Evolutionary conservation across 495 filamentous ascomycete genomes (phyloP), one percentile per base, ranked within the genome.

Genomic region (Astrothelium macrocarpum): DNA sequence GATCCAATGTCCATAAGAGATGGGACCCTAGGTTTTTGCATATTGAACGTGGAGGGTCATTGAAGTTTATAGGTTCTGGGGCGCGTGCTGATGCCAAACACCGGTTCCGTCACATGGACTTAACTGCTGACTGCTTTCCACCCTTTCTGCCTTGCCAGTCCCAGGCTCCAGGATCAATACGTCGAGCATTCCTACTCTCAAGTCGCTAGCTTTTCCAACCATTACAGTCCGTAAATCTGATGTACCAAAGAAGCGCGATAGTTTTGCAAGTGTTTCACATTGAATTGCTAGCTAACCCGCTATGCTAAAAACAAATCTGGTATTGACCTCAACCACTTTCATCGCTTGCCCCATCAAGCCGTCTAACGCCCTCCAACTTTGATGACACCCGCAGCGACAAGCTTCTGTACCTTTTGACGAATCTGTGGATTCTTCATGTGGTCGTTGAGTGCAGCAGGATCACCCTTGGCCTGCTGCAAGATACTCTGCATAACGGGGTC

Each of bases 401-500:
- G 77, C 74, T 96, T 95, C 80, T 93, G 90, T 62, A 98, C 88
- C 80, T 95, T 93, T 65, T 81, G 82, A 61, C 85, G 81, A 65
- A 97, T 89, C 65, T 80, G 81, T 9, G 88, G 80, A 78, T 96
- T 97, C 81, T 87, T 90, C 90, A 97, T 96, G 77, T 99, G 94
- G 70, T 97, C 92, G 67, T 91, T 86, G 69, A 99, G 80, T 28
- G 95, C 92, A 26, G 86, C 86, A 2, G 94, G 94, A 73, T 97
- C 90, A 56, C 84, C 85, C 80, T 97, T 96, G 59, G 94, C 94
- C 78, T 97, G 91, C 74, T 94, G 89, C 43, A 98, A 85, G 68
- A 97, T 98, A 72, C 87, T 89, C 75, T 97, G 90, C 95, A 97
- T 97, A 71, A 98, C 85, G 3, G 94, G 94, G 71, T 97, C 95